Base-by-base conservation (phyloP, 257 asterid species). In the Solanum chiquidenum region DNA sequence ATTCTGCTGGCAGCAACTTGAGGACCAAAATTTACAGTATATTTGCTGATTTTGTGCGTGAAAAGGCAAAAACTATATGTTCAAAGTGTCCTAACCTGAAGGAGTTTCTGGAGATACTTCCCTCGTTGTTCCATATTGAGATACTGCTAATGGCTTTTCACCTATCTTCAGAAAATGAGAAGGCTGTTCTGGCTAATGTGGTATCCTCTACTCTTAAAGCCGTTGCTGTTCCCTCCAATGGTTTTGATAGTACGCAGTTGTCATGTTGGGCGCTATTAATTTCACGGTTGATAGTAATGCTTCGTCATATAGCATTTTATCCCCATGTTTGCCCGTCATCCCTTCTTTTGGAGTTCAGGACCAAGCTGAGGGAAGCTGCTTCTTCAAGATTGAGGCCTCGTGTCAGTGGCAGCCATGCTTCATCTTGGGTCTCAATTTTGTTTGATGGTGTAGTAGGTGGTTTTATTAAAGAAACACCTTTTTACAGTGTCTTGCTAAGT, bases 241-340 rank as follows among this genome's bases (percentile, higher is more conserved):
- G 87, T 89, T 92, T 88, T 87, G 93, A 90, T 86, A 90, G 91
- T 88, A 55, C 52, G 88, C 98, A 93, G 87, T 79, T 97, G 86
- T 93, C 99, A 9, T 94, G 98, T 93, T 97, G 99, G 99, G 95
- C 96, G 34, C 88, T 97, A 85, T 77, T 96, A 89, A 91, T 95
- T 64, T 97, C 99, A 46, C 94, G 99, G 87, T 92, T 95, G 93
- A 92, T 97, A 88, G 90, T 97, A 91, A 91, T 94, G 66, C 94
- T 97, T 84, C 99, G 99, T 86, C 99, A 96, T 92, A 94, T 97
- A 96, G 90, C 94, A 40, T 93, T 89, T 89, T 92, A 91, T 88
- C 95, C 96, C 6, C 94, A 75, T 77, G 92, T 94, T 86, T 95
- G 98, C 82, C 99, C 99, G 2, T 89, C 98, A n/a, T 91, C 93